Base-by-base conservation (phyloP, 2,329 filamentous ascomycete genomes). In the Phaeosphaeria sp. region DNA sequence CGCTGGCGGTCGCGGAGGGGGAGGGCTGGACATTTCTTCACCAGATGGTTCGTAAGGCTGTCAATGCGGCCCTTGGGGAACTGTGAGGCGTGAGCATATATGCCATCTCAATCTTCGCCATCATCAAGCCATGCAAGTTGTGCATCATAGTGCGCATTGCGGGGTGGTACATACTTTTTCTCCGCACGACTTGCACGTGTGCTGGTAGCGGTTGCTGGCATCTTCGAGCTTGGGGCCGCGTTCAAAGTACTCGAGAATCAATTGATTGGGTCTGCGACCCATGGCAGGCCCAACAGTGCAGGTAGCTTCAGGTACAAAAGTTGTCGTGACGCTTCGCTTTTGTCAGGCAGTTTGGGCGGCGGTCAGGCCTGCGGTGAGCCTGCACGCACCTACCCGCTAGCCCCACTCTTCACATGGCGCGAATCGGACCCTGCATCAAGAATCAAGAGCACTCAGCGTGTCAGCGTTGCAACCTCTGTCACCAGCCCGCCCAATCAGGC, bases 51-150 rank as follows among this genome's bases (percentile, higher is more conserved):
- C 44, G 88, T 90, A 59, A 97, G 80, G 68, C 87, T 91, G 72
- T 97, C 93, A 71, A 92, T 90, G 61, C 93, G 88, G 60, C 93
- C 93, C 75, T 96, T 96, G 62, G 92, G 91, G 63, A 97, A 97
- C 77, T 82, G 61, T 22, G 45, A 27, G 52, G 49, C 51, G 63
- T 74, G 64, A 74, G 66, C 39, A 18, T 6, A 25, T 15, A 6
- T 47, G 15, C 3, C 18, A 13, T n/a, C 43, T 20, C 8, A 74
- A 48, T 39, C 55, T 40, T 27, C 51, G 55, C 49, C 30, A 36
- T 36, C 30, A 6, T 3, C 5, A 36, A 36, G 30, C 30, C 15
- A 36, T 36, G 30, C 30, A 36, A 13, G 11, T 36, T 36, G 30
- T 13, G 11, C 30, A 36, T 13, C 11, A 13, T 13, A 13, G 30